These are phyloP conservation scores for Arachis stenosperma DNA, from an alignment of 306 rosid genomes.

Conservation along the genomic window DNA sequence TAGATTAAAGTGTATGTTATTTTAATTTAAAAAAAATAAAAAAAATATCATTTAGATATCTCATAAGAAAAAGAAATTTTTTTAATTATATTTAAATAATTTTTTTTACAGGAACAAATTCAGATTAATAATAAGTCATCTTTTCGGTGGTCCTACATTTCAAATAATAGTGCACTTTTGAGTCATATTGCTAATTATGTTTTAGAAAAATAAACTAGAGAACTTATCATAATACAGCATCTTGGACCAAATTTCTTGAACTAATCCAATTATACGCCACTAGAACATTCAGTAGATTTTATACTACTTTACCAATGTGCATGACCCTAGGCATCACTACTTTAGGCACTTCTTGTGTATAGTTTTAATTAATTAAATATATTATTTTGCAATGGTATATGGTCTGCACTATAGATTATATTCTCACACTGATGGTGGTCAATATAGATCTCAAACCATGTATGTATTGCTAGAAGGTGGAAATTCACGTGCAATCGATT, in stretches of 20 bases:
- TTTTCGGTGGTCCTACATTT: slow-evolving; percentile 20
- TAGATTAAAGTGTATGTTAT: too few relatives aligned
- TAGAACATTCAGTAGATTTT: slow-evolving; percentile 26
- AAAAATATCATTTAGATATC: too few relatives aligned
- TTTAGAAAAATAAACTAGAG: slow-evolving; percentile 1
- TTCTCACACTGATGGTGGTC: slow-evolving; percentile 22
- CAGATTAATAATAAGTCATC: slow-evolving; percentile 32
- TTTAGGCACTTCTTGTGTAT: slow-evolving; percentile 3
- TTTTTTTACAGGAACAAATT: not conserved
- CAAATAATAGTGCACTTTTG: slow-evolving; percentile 27
- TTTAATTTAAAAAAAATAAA: too few relatives aligned
- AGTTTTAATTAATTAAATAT: not conserved
- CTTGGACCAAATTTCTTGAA: not conserved
- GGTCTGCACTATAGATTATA: slow-evolving; percentile 28
- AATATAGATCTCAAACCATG: not conserved
- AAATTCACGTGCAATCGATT: too few relatives aligned
- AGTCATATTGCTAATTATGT: not conserved
- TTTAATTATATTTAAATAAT: too few relatives aligned
- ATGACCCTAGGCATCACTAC: slow-evolving; percentile 38
- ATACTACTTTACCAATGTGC: slow-evolving; percentile 26
- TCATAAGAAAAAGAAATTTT: too few relatives aligned
- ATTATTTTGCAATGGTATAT: not conserved
- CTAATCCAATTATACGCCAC: not conserved
- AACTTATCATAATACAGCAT: slow-evolving; percentile 23
- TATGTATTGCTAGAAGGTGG: not conserved